Base-by-base conservation (phyloP, 345 rosid genomes). In the Punica granatum region DNA sequence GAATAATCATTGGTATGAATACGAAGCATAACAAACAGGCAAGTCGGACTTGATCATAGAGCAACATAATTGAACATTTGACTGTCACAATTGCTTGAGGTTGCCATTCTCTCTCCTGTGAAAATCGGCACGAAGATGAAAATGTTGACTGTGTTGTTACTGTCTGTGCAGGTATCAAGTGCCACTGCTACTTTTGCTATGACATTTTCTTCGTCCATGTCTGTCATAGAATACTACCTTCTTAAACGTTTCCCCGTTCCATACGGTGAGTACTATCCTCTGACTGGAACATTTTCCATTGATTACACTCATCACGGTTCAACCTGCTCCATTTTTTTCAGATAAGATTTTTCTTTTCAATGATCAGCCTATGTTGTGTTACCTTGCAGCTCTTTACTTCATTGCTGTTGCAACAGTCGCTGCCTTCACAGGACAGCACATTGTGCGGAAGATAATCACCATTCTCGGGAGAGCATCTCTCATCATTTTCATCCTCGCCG, bases 241-340 rank as follows among this genome's bases (percentile, higher is more conserved):
- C 72, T 81, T 3, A 78, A 78, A 30, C 80, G 82, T 67, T 81
- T 81, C 58, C 80, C 82, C n/a, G 78, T 81, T 61, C 82, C 85
- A 60, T 78, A 76, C 8, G 82, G 85, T 78, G 53, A 70, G 54
- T 59, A 13, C 25, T 15, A 41, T 30, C 32, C 31, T 1, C 14
- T 65, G 18, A 13, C 44, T 26, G 65, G 34, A 14, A 37, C 41
- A 37, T 37, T 37, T 37, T 37, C 41, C 41, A 37, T 37, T 37
- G 41, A 4, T 11, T 37, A 4, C 11, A 11, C 41, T 37, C 11
- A 37, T 37, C 11, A 37, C 41, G n/a, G n/a, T n/a, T 16, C 16
- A 46, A 46, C 30, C 2, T 23, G n/a, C n/a, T n/a, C 13, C 26
- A 44, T 10, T 1, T 14, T 18, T 1, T 10, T 5, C 6, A 8